A percentile compares a stretch with the other conserved stretches of the same genome.
phyloP scores from a whole-genome alignment of 805 yeast species.

The Candida caryicola region DNA sequence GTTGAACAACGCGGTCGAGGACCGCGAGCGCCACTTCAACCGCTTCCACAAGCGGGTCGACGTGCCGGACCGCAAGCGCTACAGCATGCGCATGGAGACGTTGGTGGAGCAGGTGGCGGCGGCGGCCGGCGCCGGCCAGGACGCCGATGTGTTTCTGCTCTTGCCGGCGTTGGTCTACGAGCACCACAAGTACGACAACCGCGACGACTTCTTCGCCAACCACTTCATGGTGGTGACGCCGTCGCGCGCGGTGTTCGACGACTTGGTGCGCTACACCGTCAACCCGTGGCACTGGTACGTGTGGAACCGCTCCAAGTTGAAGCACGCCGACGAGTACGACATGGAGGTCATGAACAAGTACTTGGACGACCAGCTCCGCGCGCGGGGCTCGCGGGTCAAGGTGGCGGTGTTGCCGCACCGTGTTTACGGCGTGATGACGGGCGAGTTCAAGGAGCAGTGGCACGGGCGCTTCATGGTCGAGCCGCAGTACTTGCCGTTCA shows the following conservation, averaged over 20 bases:
- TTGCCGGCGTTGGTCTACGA: conserved; percentile 21
- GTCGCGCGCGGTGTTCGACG: conserved; percentile 22
- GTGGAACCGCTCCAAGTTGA: conserved; percentile 16
- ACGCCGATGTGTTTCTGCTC: conserved; percentile 8
- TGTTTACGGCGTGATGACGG: conserved; percentile 49
- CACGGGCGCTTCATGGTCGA: conserved; percentile 44
- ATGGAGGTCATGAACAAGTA: conserved; percentile 51
- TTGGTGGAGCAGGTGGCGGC: conserved; percentile 10
- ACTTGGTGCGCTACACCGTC: conserved; percentile 19
- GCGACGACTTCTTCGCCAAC: conserved; percentile 35
- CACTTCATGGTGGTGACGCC: conserved; percentile 65
- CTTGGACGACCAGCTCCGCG: conserved; percentile 47
- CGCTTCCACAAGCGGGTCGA: conserved; percentile 10
- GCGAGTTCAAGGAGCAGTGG: conserved; percentile 39
- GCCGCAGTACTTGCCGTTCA: conserved; percentile 41
- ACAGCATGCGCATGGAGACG: conserved; percentile 10
- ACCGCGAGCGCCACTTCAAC: conserved; percentile 3
- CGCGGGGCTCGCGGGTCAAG: conserved; percentile 17
- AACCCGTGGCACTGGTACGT: conserved; percentile 32
- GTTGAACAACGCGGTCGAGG: conserved; percentile 23
- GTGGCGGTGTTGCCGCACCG: conserved; percentile 48
- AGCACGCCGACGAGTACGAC: conserved; percentile 43
- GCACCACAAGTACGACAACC: conserved; percentile 26
- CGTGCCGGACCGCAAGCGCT: conserved; percentile 14
- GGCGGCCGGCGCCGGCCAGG: background rate